phyloP scores from a whole-genome alignment of 345 rosid genomes.

The thale cress (Arabidopsis thaliana) region TAIR10.1 NC_003070.9:27023001-27023500 shows the following conservation, averaged over 20 bases:
- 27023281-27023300: slow-evolving; percentile 99
- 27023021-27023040: slow-evolving; percentile 77
- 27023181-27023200: not conserved
- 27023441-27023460: slow-evolving; percentile 22
- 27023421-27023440: not conserved
- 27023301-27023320: slow-evolving; percentile 68
- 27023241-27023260: slow-evolving; percentile 86
- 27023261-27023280: slow-evolving; percentile 75
- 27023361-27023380: slow-evolving; percentile 70
- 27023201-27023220: slow-evolving; percentile 49
- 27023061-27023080: slow-evolving; percentile 82
- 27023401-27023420: not conserved
- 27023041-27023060: slow-evolving; percentile 79
- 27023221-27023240: slow-evolving; percentile 98
- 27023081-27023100: slow-evolving; percentile 66
- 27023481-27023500: slow-evolving; percentile 92
- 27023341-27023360: slow-evolving; percentile 96
- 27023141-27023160: not conserved
- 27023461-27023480: slow-evolving; percentile 85
- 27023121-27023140: slow-evolving; percentile 86
- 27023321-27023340: slow-evolving; percentile 73
- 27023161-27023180: too few relatives aligned
- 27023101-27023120: slow-evolving; percentile 67
- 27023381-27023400: not conserved
- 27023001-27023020: slow-evolving; percentile 81